A percentile compares a stretch with the other conserved stretches of the same genome.
These are phyloP conservation scores for Yarrowia keelungensis DNA, from an alignment of 805 yeast genomes.

Conservation along the genomic window DNA sequence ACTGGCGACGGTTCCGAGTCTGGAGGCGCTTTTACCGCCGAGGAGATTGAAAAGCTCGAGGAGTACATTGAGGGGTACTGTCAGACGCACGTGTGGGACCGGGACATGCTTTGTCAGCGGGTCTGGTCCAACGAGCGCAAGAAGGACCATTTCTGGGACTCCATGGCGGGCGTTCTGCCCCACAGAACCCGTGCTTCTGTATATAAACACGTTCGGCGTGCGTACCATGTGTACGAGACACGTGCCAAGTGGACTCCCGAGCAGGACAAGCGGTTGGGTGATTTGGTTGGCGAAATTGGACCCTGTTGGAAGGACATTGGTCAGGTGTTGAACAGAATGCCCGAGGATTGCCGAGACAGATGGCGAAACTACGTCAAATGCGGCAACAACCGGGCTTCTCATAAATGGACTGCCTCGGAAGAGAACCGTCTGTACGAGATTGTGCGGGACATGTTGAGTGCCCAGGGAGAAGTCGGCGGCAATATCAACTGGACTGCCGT, in stretches of 20 bases:
- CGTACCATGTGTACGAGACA: conserved; percentile 84
- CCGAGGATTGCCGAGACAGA: conserved; percentile 95
- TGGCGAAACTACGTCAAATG: conserved; percentile 96
- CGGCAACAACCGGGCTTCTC: conserved; percentile 74
- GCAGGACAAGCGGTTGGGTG: conserved; percentile 74
- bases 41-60: conserved; percentile 75
- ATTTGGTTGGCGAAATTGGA: conserved; percentile 67
- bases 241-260: conserved; percentile 90
- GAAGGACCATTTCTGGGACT: conserved; percentile 91
- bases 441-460: conserved; percentile 58
- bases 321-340: conserved; percentile 83
- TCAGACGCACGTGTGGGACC: conserved; percentile 63
- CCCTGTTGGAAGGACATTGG: conserved; percentile 93
- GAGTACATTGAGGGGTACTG: conserved; percentile 75
- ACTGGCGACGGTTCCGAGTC: conserved; percentile 47
- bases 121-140: conserved; percentile 87
- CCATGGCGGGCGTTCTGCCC: conserved; percentile 77
- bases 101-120: conserved; percentile 76
- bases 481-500: conserved; percentile 88
- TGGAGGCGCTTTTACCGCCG: conserved; percentile 60
- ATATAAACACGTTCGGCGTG: conserved; percentile 89
- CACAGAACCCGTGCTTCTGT: conserved; percentile 86
- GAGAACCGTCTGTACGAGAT: conserved; percentile 67
- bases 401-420: conserved; percentile 81
- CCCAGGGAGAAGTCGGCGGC: conserved; percentile 47